Evolutionary conservation across 768 basidiomycete species (phyloP).

Genomic region (Pluteus cervinus): DNA sequence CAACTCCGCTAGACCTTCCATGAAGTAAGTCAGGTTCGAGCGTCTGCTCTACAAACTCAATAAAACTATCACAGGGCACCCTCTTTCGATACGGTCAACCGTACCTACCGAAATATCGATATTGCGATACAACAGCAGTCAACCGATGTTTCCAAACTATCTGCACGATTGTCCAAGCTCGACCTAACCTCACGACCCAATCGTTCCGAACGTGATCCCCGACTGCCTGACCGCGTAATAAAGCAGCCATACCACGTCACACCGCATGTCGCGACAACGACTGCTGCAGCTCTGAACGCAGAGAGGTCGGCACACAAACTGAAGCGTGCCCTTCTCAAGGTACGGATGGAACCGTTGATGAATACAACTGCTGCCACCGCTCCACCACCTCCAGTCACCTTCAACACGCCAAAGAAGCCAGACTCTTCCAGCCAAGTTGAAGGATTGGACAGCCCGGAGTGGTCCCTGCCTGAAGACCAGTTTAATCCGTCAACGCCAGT

Average conservation of each 20-base stretch:
- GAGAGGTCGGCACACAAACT: constrained; percentile 69
- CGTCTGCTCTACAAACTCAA: constrained; percentile 1
- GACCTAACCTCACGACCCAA: constrained; percentile 24
- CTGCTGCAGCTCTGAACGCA: constrained; percentile 77
- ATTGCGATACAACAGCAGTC: constrained; percentile 58
- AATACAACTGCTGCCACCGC: constrained; percentile 46
- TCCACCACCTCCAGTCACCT: constrained; percentile 28
- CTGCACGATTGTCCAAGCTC: constrained; percentile 47
- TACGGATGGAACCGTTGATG: constrained; percentile 59
- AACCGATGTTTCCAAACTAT: constrained; percentile 44
- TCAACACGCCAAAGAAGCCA: constrained; percentile 29
- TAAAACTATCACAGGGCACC: constrained; percentile 51
- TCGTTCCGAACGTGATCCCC: constrained; percentile 28
- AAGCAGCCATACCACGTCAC: constrained; percentile 40
- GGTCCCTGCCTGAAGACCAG: constrained; percentile 33
- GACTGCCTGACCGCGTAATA: constrained; percentile 32
- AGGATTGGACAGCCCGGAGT: too few relatives aligned
- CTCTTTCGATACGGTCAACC: constrained; percentile 77
- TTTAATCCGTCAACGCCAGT: constrained; percentile 31
- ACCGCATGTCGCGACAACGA: constrained; percentile 64
- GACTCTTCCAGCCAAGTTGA: too few relatives aligned
- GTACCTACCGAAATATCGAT: constrained; percentile 84
- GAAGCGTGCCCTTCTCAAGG: constrained; percentile 58
- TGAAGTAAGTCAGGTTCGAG: constrained; percentile 44
- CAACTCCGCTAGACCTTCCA: constrained; percentile 51